phyloP scores from a whole-genome alignment of 1,139 yeast genomes.

The Magnusiomyces tetraspermus region DNA sequence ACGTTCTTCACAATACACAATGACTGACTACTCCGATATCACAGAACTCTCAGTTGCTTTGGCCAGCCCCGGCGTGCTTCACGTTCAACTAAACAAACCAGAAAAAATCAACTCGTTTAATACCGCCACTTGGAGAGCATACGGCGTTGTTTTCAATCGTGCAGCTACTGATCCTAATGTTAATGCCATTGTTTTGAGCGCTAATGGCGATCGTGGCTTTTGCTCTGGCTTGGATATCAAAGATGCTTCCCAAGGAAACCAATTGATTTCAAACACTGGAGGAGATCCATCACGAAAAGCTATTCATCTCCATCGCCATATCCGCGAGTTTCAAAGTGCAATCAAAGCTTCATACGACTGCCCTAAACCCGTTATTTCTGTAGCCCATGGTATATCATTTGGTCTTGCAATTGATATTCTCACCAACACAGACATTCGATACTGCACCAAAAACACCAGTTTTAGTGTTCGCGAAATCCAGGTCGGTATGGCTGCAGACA shows the following conservation, averaged over 20 bases:
- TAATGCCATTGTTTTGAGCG: slow-evolving; percentile 50
- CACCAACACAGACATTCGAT: slow-evolving; percentile 49
- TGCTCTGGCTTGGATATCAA: slow-evolving; percentile 57
- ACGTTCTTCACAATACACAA: not conserved
- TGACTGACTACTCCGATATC: slow-evolving; percentile 6
- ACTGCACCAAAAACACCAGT: slow-evolving; percentile 44
- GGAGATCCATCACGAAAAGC: slow-evolving; percentile 29
- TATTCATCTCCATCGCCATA: slow-evolving; percentile 22
- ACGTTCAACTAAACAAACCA: slow-evolving; percentile 58
- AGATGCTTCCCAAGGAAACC: not conserved
- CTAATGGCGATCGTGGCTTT: slow-evolving; percentile 45
- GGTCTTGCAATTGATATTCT: slow-evolving; percentile 68
- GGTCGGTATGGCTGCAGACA: slow-evolving; percentile 71
- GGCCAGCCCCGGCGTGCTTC: slow-evolving; percentile 41
- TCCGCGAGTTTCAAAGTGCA: slow-evolving; percentile 50
- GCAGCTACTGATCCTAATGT: slow-evolving; percentile 42
- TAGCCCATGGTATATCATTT: slow-evolving; percentile 39
- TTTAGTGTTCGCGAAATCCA: slow-evolving; percentile 62
- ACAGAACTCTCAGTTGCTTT: slow-evolving; percentile 14
- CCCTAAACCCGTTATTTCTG: slow-evolving; percentile 38
- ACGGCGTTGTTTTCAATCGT: slow-evolving; percentile 39
- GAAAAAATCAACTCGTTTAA: slow-evolving; percentile 51
- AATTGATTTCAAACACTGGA: slow-evolving; percentile 23
- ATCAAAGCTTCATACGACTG: slow-evolving; percentile 31
- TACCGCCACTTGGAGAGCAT: slow-evolving; percentile 36